Evolutionary conservation across 2,329 filamentous ascomycete genomes (phyloP).

Genomic region (Aphanocladium album): DNA sequence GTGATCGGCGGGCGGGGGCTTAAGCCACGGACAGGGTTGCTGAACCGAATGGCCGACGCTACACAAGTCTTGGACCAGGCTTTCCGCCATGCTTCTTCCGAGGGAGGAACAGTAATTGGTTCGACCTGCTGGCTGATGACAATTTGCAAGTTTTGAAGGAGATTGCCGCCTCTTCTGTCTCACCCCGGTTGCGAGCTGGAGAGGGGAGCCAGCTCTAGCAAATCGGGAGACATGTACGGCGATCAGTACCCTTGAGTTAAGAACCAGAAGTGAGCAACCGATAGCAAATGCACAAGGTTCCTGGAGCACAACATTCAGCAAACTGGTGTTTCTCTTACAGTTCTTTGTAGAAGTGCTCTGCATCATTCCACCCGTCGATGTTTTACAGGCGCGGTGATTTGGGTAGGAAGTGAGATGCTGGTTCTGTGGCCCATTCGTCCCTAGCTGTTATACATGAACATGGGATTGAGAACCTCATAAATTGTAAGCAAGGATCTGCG

Average conservation of each 20-base stretch:
- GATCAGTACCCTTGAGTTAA: too few relatives aligned
- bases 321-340: too few relatives aligned
- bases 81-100: not conserved
- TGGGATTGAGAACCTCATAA: not conserved
- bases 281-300: too few relatives aligned
- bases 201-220: too few relatives aligned
- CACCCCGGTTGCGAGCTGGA: not conserved
- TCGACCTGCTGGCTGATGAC: not conserved
- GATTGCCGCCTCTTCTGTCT: not conserved
- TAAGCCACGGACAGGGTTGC: constrained; percentile 1
- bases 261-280: too few relatives aligned
- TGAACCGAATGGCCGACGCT: not conserved
- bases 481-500: not conserved
- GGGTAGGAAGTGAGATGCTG: too few relatives aligned
- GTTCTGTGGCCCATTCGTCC: too few relatives aligned
- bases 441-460: not conserved
- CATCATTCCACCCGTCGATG: too few relatives aligned
- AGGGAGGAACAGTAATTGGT: not conserved
- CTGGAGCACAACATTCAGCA: too few relatives aligned
- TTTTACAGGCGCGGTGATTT: too few relatives aligned
- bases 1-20: not conserved
- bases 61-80: not conserved
- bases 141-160: not conserved
- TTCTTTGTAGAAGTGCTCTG: too few relatives aligned
- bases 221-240: too few relatives aligned